Evolutionary conservation across 2,329 filamentous ascomycete genomes (phyloP), one percentile per base, ranked within the genome.

Genomic region (Diatrype stigma): DNA sequence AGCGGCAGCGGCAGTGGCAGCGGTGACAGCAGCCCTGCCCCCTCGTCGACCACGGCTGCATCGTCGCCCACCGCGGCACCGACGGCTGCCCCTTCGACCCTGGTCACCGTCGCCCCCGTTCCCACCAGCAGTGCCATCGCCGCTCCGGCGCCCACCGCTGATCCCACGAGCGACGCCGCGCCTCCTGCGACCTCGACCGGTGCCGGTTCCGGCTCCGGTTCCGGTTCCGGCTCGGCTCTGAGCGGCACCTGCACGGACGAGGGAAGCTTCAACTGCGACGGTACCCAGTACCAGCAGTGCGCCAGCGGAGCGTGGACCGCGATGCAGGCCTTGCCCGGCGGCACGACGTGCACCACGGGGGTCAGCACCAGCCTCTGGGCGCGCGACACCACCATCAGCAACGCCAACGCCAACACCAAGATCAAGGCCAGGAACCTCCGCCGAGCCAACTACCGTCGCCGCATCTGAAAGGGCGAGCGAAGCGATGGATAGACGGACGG

Each of bases 221-320:
- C 56, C 17, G 55, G 57, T 2, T 42, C 40, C 2, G 40, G 50
- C 17, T 35, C 45, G 5, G 62, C 58, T 14, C 56, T 66, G 37
- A 60, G 59, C 11, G 69, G 70, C 19, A 12, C 61, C 4, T 70
- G 68, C 54, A 59, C 58, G 1, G n/a, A 55, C 2, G 65, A 70
- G 53, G 68, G 67, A 42, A 60, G 58, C 52, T 69, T 64, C 57
- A 69, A 69, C 58, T 70, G 68, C 51, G 55, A 47, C 19, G 65
- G 67, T 22, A 56, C 53, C 3, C 44, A 55, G 6, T 70, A 63
- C 55, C 67, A 70, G 51, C 67, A 67, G 49, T 70, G 68, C 48
- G 67, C 67, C 1, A 60, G 56, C 2, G 67, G 67, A 0, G 28
- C 51, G 3, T 70, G 68, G 68, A 61, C 63, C 2, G 11, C 46